These are phyloP conservation scores for Escovopsis weberi DNA, from an alignment of 2,329 filamentous ascomycete species.

Conservation along the genomic window DNA sequence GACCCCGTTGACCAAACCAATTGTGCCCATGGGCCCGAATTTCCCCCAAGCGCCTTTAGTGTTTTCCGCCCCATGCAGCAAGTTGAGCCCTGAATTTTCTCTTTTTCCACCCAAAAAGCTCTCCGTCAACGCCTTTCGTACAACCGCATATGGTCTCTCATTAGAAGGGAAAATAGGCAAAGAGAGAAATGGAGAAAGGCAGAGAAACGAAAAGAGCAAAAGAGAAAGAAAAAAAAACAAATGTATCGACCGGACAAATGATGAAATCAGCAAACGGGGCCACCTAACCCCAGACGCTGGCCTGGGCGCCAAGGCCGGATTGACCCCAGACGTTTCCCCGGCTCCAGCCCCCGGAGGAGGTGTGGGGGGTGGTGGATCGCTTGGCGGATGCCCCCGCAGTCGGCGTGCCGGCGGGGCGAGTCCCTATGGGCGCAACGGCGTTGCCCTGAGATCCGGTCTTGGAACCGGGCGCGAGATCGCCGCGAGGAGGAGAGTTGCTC, in stretches of 20 bases:
- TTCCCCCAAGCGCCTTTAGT: slow-evolving; percentile 12
- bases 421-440: slow-evolving; percentile 84
- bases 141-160: too few relatives aligned
- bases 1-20: slow-evolving; percentile 9
- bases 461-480: slow-evolving; percentile 35
- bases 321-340: slow-evolving; percentile 76
- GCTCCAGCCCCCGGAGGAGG: slow-evolving; percentile 79
- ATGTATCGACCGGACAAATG: neutral
- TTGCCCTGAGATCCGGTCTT: slow-evolving; percentile 41
- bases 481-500: slow-evolving; percentile 60
- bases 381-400: slow-evolving; percentile 41
- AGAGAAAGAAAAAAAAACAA: neutral
- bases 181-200: too few relatives aligned
- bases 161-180: too few relatives aligned
- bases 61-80: slow-evolving; percentile 12
- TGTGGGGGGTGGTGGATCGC: slow-evolving; percentile 75
- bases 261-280: neutral
- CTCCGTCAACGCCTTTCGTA: neutral
- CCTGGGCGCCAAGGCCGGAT: slow-evolving; percentile 69
- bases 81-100: slow-evolving; percentile 1
- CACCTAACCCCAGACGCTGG: slow-evolving; percentile 78
- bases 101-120: neutral
- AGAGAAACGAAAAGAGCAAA: neutral
- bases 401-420: slow-evolving; percentile 56
- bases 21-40: slow-evolving; percentile 9